A percentile compares a stretch with the other conserved stretches of the same genome.
Evolutionary conservation across 2,329 filamentous ascomycete genomes (phyloP).

Genomic region (Diaporthe sp.): DNA sequence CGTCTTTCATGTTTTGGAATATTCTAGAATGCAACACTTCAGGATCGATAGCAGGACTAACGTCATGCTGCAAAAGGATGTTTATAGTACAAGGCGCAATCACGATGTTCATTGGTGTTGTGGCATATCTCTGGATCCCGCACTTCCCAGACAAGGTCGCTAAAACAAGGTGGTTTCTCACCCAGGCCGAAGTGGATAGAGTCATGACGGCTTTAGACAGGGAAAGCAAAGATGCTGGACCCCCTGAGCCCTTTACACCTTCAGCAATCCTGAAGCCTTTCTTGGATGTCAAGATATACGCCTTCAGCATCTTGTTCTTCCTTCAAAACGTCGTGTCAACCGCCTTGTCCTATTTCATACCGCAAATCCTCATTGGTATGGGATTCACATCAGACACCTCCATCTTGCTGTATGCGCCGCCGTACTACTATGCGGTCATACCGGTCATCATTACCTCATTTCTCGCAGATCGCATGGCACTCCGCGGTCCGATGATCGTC

Average conservation of each 20-base stretch:
- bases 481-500: slow-evolving; percentile 70
- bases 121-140: slow-evolving; percentile 77
- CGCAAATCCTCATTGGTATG: slow-evolving; percentile 68
- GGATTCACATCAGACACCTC: slow-evolving; percentile 62
- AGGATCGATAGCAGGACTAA: too few relatives aligned
- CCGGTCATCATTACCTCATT: slow-evolving; percentile 72
- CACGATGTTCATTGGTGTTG: slow-evolving; percentile 66
- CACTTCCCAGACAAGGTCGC: slow-evolving; percentile 74
- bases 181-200: slow-evolving; percentile 63
- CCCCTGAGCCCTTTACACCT: slow-evolving; percentile 66
- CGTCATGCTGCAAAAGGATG: slow-evolving; percentile 69
- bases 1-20: too few relatives aligned
- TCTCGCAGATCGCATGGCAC: slow-evolving; percentile 68
- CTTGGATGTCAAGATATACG: slow-evolving; percentile 70
- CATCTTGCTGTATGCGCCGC: slow-evolving; percentile 73
- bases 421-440: slow-evolving; percentile 74
- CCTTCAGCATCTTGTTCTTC: slow-evolving; percentile 73
- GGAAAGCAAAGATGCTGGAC: slow-evolving; percentile 67
- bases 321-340: slow-evolving; percentile 75
- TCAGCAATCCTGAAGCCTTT: slow-evolving; percentile 65
- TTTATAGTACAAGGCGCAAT: slow-evolving; percentile 74
- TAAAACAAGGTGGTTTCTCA: slow-evolving; percentile 67
- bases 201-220: slow-evolving; percentile 67
- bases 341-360: slow-evolving; percentile 72
- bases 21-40: too few relatives aligned